Percentiles rank a stretch among this genome's conserved stretches.
These are phyloP conservation scores for Bombardia bombarda DNA, from an alignment of 495 filamentous ascomycete genomes.

Conservation along the genomic window DNA sequence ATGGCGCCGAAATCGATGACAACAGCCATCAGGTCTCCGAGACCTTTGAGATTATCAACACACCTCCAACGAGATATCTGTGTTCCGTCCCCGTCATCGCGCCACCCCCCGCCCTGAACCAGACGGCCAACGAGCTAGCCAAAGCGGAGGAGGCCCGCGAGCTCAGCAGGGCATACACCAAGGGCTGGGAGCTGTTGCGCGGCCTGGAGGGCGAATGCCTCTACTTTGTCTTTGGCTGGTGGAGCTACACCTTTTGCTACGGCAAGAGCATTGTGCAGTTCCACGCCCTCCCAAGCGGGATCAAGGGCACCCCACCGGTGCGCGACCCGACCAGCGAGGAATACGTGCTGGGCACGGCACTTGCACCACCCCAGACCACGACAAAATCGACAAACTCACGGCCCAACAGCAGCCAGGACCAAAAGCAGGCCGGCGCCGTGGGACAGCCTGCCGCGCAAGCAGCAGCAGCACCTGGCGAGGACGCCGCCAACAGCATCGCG, in stretches of 20 bases:
- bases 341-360: slow-evolving; percentile 63
- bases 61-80: slow-evolving; percentile 64
- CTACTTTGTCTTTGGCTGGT: slow-evolving; percentile 90
- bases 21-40: slow-evolving; percentile 24
- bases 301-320: slow-evolving; percentile 55
- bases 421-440: background rate
- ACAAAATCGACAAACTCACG: too few relatives aligned
- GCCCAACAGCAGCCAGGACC: slow-evolving; percentile 13
- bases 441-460: background rate
- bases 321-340: slow-evolving; percentile 71
- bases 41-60: slow-evolving; percentile 65
- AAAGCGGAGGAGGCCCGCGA: slow-evolving; percentile 76
- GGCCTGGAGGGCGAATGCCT: slow-evolving; percentile 83
- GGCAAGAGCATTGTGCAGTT: slow-evolving; percentile 83
- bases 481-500: slow-evolving; percentile 21
- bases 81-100: slow-evolving; percentile 76
- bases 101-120: slow-evolving; percentile 41
- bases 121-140: slow-evolving; percentile 53
- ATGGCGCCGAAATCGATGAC: slow-evolving; percentile 6
- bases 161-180: slow-evolving; percentile 69
- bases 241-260: slow-evolving; percentile 96
- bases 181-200: slow-evolving; percentile 83
- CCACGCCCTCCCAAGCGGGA: slow-evolving; percentile 64
- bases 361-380: slow-evolving; percentile 23
- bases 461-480: background rate